Percentiles rank a stretch among this genome's conserved stretches.
These are phyloP conservation scores for Solanum verrucosum DNA, from an alignment of 257 asterid species.

Conservation along the genomic window DNA sequence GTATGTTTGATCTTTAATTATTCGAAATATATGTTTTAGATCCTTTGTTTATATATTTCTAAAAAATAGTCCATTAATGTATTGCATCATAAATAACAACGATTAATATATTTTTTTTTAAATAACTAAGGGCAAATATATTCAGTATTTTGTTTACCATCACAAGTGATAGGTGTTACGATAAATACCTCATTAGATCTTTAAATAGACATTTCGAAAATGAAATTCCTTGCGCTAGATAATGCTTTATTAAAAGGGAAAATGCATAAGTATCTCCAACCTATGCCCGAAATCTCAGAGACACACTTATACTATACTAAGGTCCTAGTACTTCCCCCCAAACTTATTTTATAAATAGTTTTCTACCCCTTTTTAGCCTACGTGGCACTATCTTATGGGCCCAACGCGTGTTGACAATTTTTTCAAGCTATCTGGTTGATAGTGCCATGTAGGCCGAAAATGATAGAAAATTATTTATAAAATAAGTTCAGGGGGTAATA, in stretches of 20 bases:
- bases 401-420: too few species aligned
- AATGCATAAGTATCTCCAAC: too few species aligned
- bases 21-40: neutral
- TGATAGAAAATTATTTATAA: too few species aligned
- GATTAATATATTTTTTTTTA: neutral
- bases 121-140: rapidly evolving
- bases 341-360: too few species aligned
- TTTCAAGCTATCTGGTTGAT: too few species aligned
- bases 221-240: neutral
- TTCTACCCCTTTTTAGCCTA: too few species aligned
- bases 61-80: neutral
- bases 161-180: neutral
- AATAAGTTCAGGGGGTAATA: too few species aligned
- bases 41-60: neutral
- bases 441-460: too few species aligned
- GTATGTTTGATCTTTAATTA: neutral
- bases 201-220: neutral
- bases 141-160: neutral
- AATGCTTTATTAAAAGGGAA: neutral
- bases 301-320: too few species aligned
- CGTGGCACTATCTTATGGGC: too few species aligned
- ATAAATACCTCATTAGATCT: neutral
- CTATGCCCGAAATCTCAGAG: too few species aligned
- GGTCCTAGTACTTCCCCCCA: too few species aligned
- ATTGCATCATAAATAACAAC: neutral